Conservation (phyloP, 1,284 basidiomycete genomes). For the Ustilago hordei region DNA sequence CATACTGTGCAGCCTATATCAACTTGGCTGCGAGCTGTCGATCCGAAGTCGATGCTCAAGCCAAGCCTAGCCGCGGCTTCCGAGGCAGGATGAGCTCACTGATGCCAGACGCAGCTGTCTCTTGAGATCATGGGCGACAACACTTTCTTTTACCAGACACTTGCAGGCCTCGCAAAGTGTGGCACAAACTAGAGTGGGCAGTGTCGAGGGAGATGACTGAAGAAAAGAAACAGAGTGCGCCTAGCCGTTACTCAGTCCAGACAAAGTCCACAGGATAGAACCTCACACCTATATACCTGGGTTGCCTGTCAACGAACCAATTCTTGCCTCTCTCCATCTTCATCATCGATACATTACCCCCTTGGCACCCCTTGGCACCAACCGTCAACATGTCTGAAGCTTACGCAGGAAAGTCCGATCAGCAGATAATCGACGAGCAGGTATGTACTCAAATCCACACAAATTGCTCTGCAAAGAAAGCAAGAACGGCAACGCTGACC, state of each 20-base stretch:
- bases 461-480: not conserved
- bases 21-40: not conserved
- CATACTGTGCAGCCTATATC: not conserved
- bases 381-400: constrained; percentile 55
- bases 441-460: constrained; percentile 15
- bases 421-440: constrained; percentile 62
- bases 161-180: not conserved
- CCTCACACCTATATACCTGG: not conserved
- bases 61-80: not conserved
- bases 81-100: constrained; percentile 25
- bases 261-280: not conserved
- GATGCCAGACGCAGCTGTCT: constrained; percentile 5
- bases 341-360: constrained; percentile 3
- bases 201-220: not conserved
- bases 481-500: not conserved
- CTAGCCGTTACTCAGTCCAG: not conserved
- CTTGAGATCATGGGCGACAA: constrained; percentile 22
- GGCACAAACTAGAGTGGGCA: not conserved
- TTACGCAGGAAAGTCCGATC: constrained; percentile 57
- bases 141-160: too few relatives aligned
- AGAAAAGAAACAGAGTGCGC: not conserved
- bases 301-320: not conserved
- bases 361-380: not conserved
- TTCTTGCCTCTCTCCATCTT: not conserved
- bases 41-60: constrained; percentile 3